These are phyloP conservation scores for Cladorrhinum sp. DNA, from an alignment of 2,329 filamentous ascomycete species.

Conservation along the genomic window DNA sequence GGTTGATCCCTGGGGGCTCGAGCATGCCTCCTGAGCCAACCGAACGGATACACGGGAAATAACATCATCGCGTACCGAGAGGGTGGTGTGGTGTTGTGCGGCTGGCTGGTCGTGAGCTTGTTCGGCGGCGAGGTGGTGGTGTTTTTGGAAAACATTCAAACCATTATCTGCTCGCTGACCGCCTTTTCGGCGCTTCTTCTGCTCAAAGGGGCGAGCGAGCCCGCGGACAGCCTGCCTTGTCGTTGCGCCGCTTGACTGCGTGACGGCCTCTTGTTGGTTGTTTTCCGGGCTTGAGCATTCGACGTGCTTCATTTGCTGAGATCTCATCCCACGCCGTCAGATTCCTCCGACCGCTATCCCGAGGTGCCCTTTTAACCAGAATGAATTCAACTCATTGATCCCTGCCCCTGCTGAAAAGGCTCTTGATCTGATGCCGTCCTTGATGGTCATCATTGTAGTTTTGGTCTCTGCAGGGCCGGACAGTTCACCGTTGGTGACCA, in stretches of 20 bases:
- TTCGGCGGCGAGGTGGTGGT: background rate
- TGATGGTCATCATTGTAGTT: no score
- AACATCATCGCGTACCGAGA: background rate
- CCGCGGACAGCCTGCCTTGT: background rate
- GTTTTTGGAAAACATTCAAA: background rate
- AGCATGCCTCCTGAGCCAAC: background rate
- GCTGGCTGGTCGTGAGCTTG: background rate
- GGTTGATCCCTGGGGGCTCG: background rate
- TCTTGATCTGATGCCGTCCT: background rate
- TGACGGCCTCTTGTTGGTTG: slow-evolving; percentile 14
- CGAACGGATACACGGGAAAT: background rate
- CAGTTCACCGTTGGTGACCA: no score
- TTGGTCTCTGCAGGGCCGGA: no score
- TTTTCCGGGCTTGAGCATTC: background rate
- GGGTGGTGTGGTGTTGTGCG: background rate
- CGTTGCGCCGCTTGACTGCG: slow-evolving; percentile 22
- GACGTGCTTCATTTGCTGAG: background rate
- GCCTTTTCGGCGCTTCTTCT: slow-evolving; percentile 21
- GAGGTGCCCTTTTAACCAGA: background rate
- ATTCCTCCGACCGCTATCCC: slow-evolving; percentile 7
- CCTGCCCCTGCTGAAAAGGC: background rate
- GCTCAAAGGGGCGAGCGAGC: slow-evolving; percentile 7
- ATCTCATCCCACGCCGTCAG: slow-evolving; percentile 7
- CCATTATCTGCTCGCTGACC: slow-evolving; percentile 14
- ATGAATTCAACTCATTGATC: slow-evolving; percentile 8